These are phyloP conservation scores for Beta macrorhiza DNA, from an alignment of 179 eudicot genomes.

Conservation along the genomic window DNA sequence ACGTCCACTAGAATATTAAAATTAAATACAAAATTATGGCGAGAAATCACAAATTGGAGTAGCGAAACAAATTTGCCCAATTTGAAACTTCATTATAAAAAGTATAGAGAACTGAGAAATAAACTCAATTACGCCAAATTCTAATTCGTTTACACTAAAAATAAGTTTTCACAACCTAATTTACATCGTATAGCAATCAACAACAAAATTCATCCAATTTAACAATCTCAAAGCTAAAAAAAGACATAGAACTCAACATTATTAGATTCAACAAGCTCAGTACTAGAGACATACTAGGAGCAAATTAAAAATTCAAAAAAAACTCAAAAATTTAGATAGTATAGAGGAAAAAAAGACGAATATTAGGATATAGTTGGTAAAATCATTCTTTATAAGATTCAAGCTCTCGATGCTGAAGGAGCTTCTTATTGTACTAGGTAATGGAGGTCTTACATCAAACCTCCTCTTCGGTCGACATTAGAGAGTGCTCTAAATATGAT, in stretches of 20 bases:
- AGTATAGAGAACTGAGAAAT: background rate
- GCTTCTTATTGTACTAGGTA: conserved; percentile 74
- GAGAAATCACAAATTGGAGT: background rate
- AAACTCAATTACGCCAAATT: background rate
- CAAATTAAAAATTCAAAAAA: background rate
- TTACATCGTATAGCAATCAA: background rate
- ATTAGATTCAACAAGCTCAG: background rate
- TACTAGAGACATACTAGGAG: background rate
- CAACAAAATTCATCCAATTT: background rate
- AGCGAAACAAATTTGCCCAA: background rate
- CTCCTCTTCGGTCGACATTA: conserved; percentile 48
- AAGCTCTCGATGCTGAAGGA: conserved; percentile 79
- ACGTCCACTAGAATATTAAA: background rate
- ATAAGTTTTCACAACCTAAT: background rate
- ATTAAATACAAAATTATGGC: background rate
- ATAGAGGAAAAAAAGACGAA: conserved; percentile 19
- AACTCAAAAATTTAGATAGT: background rate
- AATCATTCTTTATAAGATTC: conserved; percentile 87
- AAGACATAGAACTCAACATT: background rate
- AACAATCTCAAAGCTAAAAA: background rate
- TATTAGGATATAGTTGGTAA: background rate
- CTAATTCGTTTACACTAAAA: background rate
- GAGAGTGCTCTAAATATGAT: background rate
- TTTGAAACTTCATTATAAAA: background rate
- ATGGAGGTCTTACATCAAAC: conserved; percentile 61